Base-by-base conservation (phyloP, 768 basidiomycete species). In the Paxillus involutus region DNA sequence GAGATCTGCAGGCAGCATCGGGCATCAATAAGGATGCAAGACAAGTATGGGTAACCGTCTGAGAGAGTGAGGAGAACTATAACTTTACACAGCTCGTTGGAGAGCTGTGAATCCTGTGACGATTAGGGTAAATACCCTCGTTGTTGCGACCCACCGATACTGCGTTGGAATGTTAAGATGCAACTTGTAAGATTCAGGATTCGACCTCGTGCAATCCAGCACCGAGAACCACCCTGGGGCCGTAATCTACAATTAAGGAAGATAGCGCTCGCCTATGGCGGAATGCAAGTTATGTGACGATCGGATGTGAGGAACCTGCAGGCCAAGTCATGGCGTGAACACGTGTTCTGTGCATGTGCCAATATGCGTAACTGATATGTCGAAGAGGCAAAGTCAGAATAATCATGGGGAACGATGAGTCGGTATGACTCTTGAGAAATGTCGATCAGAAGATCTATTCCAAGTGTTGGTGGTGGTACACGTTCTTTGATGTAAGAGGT, bases 121-220 rank as follows among this genome's bases (percentile, higher is more conserved):
- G 26, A 26, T 26, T 47, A 39, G n/a, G 45, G 21, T 21, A 42
- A 52, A 45, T 39, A 30, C n/a, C 26, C 44, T 50, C 26, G 56
- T 24, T 44, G 41, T 43, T 4, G 17, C 37, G 42, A 44, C 30
- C 41, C 33, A 48, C 44, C 49, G 47, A 41, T 46, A 55, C 52
- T 47, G 47, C 24, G 57, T 13, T 51, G 54, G 40, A 39, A 52
- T 8, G 49, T 41, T 47, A 47, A 56, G 33, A 55, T 44, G 16
- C 40, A 49, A 29, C 50, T 45, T 49, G 55, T 53, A 52, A 56
- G 56, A 8, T 7, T n/a, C 26, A 52, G 54, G 56, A 8, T 7
- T n/a, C 35, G 54, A 55, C 63, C 69, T 65, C 68, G 61, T 71
- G 68, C 52, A 37, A 36, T 48, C 60, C 64, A 60, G 67, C 58